These are phyloP conservation scores for Botryococcus braunii DNA, from an alignment of 163 green algal species.

Conservation along the genomic window DNA sequence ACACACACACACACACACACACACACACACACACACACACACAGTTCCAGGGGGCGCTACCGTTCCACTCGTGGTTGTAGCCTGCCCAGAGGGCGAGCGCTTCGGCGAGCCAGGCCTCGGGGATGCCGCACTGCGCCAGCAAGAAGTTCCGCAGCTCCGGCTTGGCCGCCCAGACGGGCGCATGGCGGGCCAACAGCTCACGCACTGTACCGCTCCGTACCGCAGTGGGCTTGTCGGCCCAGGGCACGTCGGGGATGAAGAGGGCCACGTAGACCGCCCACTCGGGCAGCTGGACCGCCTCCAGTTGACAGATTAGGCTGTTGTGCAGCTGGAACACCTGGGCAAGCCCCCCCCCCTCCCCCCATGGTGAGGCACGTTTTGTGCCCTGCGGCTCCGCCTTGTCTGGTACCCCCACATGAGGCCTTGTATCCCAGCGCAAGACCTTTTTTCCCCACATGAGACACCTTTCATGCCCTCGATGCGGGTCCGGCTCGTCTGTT, in stretches of 20 bases:
- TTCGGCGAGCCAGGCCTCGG: constrained; percentile 32
- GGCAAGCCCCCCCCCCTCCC: background rate
- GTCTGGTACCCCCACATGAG: too few species aligned
- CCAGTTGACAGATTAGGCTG: constrained; percentile 55
- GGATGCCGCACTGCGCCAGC: constrained; percentile 33
- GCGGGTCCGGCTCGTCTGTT: too few species aligned
- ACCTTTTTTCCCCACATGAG: too few species aligned
- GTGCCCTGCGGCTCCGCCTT: too few species aligned
- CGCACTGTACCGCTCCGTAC: too few species aligned
- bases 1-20: too few species aligned
- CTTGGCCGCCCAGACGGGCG: constrained; percentile 34
- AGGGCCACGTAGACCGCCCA: constrained; percentile 69
- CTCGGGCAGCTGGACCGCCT: constrained; percentile 33
- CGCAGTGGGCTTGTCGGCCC: too few species aligned
- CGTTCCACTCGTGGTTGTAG: constrained; percentile 27
- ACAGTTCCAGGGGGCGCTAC: background rate
- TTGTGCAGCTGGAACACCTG: constrained; percentile 30
- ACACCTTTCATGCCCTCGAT: too few species aligned
- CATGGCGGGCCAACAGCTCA: constrained; percentile 30
- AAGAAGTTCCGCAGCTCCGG: constrained; percentile 35
- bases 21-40: background rate
- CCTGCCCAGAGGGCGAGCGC: constrained; percentile 37
- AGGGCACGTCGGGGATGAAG: constrained; percentile 36
- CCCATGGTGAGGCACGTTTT: too few species aligned
- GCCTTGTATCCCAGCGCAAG: too few species aligned